A percentile compares a stretch with the other conserved stretches of the same genome.
Conservation (phyloP, 306 rosid genomes). For the Prunus salicina region DNA sequence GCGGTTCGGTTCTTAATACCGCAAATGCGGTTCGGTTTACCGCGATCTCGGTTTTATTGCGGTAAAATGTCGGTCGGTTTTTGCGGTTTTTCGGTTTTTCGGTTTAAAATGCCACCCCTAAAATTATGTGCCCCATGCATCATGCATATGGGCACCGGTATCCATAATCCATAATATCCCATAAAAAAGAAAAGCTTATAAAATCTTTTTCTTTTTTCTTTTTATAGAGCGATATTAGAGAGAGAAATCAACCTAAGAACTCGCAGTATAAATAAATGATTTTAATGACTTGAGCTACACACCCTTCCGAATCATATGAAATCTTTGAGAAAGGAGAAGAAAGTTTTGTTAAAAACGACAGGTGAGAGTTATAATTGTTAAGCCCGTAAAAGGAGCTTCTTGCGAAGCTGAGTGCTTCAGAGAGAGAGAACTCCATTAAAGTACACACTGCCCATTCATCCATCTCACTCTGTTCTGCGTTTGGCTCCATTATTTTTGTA, state of each 20-base stretch:
- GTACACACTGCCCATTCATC: background rate
- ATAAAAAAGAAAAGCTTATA: background rate
- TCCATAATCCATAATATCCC: background rate
- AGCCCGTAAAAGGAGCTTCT: slow-evolving; percentile 10
- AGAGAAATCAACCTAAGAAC: too few relatives aligned
- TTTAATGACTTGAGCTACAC: too few relatives aligned
- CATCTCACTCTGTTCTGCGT: background rate
- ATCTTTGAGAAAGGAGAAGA: too few relatives aligned
- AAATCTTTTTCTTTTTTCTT: too few relatives aligned
- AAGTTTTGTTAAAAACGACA: slow-evolving; percentile 14
- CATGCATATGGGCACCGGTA: slow-evolving; percentile 14
- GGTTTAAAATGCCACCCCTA: too few relatives aligned
- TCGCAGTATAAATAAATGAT: too few relatives aligned
- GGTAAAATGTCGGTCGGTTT: too few relatives aligned
- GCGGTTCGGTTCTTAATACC: too few relatives aligned
- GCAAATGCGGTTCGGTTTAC: too few relatives aligned
- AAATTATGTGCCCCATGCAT: slow-evolving; percentile 18
- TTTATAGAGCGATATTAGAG: background rate
- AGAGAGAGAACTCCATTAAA: slow-evolving; percentile 7
- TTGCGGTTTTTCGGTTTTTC: too few relatives aligned
- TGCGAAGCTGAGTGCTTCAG: slow-evolving; percentile 8
- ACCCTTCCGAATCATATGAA: too few relatives aligned
- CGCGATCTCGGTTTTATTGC: too few relatives aligned
- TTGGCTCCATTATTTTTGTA: slow-evolving; percentile 31
- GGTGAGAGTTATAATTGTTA: background rate